A percentile compares a stretch with the other conserved stretches of the same genome.
phyloP scores from a whole-genome alignment of 1,284 basidiomycete genomes.

The Sporisorium sorghi region DNA sequence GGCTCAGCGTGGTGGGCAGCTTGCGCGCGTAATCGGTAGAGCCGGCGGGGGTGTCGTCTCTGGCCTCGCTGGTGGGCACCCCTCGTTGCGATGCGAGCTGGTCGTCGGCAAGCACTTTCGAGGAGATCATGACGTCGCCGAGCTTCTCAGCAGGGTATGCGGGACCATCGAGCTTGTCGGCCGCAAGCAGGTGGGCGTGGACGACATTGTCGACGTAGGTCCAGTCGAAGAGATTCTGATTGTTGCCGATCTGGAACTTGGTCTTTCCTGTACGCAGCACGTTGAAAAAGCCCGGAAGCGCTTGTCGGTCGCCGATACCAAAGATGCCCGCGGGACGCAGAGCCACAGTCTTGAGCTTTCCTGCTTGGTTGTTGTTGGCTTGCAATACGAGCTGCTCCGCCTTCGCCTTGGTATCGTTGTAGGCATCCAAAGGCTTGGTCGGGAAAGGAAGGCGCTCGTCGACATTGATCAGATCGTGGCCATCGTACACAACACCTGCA shows the following conservation, averaged over 20 bases:
- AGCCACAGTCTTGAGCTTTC: constrained; percentile 83
- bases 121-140: constrained; percentile 42
- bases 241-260: constrained; percentile 92
- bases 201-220: constrained; percentile 97
- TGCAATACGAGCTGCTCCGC: constrained; percentile 86
- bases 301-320: constrained; percentile 92
- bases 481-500: constrained; percentile 91
- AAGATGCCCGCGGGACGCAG: constrained; percentile 96
- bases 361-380: constrained; percentile 81
- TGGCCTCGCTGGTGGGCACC: constrained; percentile 60
- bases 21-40: constrained; percentile 63
- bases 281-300: constrained; percentile 82
- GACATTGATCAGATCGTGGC: constrained; percentile 82
- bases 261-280: constrained; percentile 84
- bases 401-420: constrained; percentile 95
- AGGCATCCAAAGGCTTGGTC: constrained; percentile 83
- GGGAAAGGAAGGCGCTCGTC: constrained; percentile 89
- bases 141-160: constrained; percentile 69
- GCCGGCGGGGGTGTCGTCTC: constrained; percentile 54
- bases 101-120: constrained; percentile 42
- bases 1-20: constrained; percentile 50
- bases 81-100: constrained; percentile 41
- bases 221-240: constrained; percentile 95
- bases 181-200: constrained; percentile 91
- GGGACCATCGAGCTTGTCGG: constrained; percentile 77